Evolutionary conservation across 2,329 filamentous ascomycete genomes (phyloP).

Genomic region (Penicillium corylophilum): DNA sequence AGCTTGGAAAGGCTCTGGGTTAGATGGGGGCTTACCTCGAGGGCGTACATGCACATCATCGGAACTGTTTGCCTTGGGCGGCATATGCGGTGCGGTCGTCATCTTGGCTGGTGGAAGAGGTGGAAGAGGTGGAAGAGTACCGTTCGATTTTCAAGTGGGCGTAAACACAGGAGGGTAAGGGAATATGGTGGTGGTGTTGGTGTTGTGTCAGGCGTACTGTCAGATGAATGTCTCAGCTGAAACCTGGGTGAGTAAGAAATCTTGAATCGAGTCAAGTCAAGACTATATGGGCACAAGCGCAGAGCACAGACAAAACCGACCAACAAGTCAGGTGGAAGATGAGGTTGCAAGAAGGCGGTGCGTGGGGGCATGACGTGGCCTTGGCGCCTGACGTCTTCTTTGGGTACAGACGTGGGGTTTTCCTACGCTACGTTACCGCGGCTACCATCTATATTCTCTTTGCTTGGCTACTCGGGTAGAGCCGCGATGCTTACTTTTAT

Average conservation of each 20-base stretch:
- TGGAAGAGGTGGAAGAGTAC: slow-evolving; percentile 1
- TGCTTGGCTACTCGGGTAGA: not conserved
- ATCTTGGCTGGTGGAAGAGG: slow-evolving; percentile 12
- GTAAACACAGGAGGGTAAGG: slow-evolving; percentile 12
- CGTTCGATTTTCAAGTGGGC: slow-evolving; percentile 21
- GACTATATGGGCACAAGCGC: not conserved
- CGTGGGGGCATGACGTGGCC: slow-evolving; percentile 29
- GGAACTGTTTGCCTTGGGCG: slow-evolving; percentile 33
- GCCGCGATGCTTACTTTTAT: not conserved
- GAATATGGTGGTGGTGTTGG: not conserved
- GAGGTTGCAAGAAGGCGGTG: slow-evolving; percentile 15
- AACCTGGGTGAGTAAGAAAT: not conserved
- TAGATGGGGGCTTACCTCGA: slow-evolving; percentile 38
- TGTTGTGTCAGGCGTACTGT: slow-evolving; percentile 9
- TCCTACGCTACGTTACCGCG: not conserved
- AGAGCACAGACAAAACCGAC: not conserved
- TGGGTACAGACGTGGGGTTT: not conserved
- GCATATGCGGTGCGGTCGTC: slow-evolving; percentile 25
- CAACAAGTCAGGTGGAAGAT: slow-evolving; percentile 10
- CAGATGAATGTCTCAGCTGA: slow-evolving; percentile 14
- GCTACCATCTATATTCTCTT: not conserved
- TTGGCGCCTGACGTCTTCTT: slow-evolving; percentile 20
- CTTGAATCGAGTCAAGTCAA: not conserved
- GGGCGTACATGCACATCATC: slow-evolving; percentile 40
- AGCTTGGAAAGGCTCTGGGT: not conserved